Conservation (phyloP, 2,329 filamentous ascomycete species). For the Aspergillus oerlinghausenensis region DNA sequence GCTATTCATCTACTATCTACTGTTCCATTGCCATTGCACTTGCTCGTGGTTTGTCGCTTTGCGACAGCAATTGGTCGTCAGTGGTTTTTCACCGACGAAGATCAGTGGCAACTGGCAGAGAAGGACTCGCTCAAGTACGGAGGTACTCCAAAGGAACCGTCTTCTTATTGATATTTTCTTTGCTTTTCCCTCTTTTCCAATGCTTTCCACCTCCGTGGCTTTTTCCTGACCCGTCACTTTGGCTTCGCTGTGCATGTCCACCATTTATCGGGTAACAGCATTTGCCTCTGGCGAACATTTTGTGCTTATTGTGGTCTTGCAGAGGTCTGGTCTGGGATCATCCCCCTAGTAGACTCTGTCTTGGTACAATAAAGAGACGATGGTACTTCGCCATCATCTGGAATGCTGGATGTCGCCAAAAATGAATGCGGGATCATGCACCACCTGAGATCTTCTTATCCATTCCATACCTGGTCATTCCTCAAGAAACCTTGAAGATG, state of each 20-base stretch:
- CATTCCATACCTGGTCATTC: too few relatives aligned
- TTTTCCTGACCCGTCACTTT: not conserved
- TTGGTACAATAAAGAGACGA: too few relatives aligned
- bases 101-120: not conserved
- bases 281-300: not conserved
- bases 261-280: not conserved
- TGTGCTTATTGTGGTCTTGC: not conserved
- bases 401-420: not conserved
- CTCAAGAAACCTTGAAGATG: too few relatives aligned
- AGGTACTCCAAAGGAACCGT: not conserved
- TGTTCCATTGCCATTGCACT: not conserved
- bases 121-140: not conserved
- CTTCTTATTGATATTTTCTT: not conserved
- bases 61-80: not conserved
- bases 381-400: not conserved
- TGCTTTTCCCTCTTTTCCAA: too few relatives aligned
- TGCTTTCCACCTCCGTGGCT: not conserved
- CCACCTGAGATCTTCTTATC: too few relatives aligned
- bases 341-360: not conserved
- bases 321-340: not conserved
- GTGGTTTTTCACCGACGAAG: not conserved
- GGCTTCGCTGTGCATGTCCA: not conserved
- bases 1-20: not conserved
- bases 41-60: not conserved
- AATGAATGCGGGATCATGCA: not conserved